These are phyloP conservation scores for Apiospora saccharicola DNA, from an alignment of 2,329 filamentous ascomycete species.

Conservation along the genomic window DNA sequence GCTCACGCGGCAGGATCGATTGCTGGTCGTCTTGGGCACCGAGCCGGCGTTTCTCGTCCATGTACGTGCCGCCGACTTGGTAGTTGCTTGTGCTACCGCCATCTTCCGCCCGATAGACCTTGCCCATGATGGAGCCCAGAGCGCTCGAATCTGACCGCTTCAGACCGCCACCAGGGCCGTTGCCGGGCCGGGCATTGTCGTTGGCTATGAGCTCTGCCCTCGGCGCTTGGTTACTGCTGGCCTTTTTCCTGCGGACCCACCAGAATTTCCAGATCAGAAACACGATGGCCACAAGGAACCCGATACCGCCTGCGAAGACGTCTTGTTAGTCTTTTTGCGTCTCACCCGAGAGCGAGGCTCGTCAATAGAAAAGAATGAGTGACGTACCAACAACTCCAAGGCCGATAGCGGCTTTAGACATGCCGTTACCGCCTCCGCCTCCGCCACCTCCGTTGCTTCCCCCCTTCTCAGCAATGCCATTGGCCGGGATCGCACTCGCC, in stretches of 20 bases:
- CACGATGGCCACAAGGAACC: constrained; percentile 5
- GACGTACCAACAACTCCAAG: constrained; percentile 19
- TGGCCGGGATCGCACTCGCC: neutral
- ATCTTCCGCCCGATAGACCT: constrained; percentile 15
- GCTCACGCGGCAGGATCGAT: constrained; percentile 11
- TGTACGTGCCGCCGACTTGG: constrained; percentile 7
- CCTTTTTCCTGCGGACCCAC: constrained; percentile 10
- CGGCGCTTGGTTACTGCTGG: neutral
- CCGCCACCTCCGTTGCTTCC: neutral
- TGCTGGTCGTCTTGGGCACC: constrained; percentile 19
- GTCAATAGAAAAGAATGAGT: neutral
- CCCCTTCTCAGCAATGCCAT: neutral
- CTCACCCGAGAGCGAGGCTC: neutral
- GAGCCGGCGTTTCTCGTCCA: constrained; percentile 23
- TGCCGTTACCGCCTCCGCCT: too few relatives aligned
- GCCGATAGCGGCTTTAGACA: constrained; percentile 17
- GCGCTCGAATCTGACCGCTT: constrained; percentile 24
- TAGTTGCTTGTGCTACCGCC: neutral
- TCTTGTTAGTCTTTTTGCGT: neutral
- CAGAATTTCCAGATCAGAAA: constrained; percentile 24
- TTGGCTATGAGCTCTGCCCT: neutral
- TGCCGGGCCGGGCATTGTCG: neutral
- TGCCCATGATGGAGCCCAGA: constrained; percentile 26
- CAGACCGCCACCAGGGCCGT: neutral
- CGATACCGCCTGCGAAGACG: neutral